phyloP scores from a whole-genome alignment of 1,139 yeast species.

The Candida mesenterica region DNA sequence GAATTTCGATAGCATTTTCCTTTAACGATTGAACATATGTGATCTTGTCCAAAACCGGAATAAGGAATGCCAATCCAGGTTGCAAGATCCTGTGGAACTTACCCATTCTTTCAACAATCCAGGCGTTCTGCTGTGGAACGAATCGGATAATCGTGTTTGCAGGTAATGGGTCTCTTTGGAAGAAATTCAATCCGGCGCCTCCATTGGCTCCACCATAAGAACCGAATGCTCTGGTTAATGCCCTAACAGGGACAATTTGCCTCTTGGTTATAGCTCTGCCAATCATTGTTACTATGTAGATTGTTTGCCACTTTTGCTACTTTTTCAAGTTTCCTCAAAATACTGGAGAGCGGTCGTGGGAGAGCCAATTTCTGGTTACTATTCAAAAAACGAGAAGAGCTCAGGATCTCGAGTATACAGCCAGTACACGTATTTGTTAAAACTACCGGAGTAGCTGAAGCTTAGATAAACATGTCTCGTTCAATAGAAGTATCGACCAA shows the following conservation, averaged over 20 bases:
- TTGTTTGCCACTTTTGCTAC: background rate
- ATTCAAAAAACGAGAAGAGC: background rate
- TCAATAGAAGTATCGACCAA: slow-evolving; percentile 61
- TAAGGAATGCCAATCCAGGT: slow-evolving; percentile 74
- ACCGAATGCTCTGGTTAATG: slow-evolving; percentile 5
- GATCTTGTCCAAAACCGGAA: slow-evolving; percentile 73
- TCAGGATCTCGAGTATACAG: background rate
- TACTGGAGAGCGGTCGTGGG: background rate
- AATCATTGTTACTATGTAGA: background rate
- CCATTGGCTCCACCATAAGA: slow-evolving; percentile 5
- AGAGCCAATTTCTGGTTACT: background rate
- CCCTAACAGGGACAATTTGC: slow-evolving; percentile 1
- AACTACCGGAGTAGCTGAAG: no score
- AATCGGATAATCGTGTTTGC: slow-evolving; percentile 72
- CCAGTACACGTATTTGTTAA: background rate
- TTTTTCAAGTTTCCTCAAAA: no score
- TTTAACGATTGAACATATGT: slow-evolving; percentile 80
- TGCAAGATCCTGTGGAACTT: slow-evolving; percentile 70
- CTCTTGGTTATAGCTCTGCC: slow-evolving; percentile 1
- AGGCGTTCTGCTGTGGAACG: slow-evolving; percentile 89
- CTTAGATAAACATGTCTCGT: slow-evolving; percentile 12
- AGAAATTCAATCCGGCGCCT: slow-evolving; percentile 43
- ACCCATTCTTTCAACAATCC: slow-evolving; percentile 93
- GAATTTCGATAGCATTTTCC: slow-evolving; percentile 81
- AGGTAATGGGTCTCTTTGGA: slow-evolving; percentile 67